Evolutionary conservation across 345 rosid species (phyloP), one percentile per base, ranked within the genome.

Genomic region (Reutealis trisperma): DNA sequence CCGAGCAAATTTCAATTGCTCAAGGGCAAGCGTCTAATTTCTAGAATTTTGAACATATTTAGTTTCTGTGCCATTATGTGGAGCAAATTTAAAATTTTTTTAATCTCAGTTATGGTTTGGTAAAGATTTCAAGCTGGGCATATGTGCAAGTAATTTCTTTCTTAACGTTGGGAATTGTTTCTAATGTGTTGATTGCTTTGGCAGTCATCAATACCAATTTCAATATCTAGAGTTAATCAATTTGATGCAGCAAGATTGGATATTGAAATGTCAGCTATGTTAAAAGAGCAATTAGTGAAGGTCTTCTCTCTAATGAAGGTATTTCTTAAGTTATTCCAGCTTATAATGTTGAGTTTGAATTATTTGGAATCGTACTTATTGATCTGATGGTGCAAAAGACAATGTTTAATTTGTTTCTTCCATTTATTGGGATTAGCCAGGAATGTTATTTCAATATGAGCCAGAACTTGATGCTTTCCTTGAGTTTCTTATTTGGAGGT

Each of bases 401-500:
- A 42, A 47, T 41, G 70, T 68, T 84, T 78, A 78, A 75, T 82
- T 66, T 78, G 71, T 69, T 67, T 81, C 71, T 75, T 59, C 75
- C 14, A 21, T 65, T 86, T 77, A n/a, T 89, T 85, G 90, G 86
- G 83, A 83, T 86, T 87, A 96, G 98, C 99, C 99, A 88, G 99
- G 99, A 86, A 89, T 96, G 91, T 78, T 94, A 83, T 96, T 96
- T 88, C 99, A 96, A 65, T 94, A 91, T 83, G 98, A 96, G 84
- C 95, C 99, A n/a, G 99, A 96, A 81, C 97, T 94, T 12, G 97
- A 96, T 82, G 98, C 98, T 55, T 96, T 96, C 85, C 99, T 96
- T 67, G 96, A 96, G 94, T 96, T 94, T 85, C 96, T 96, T 75
- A 96, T 96, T 81, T 96, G 99, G 98, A 84, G 94, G 77, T 96